Evolutionary conservation across 139 green algal species (phyloP).

Genomic region (Chlamydomonas sp.): DNA sequence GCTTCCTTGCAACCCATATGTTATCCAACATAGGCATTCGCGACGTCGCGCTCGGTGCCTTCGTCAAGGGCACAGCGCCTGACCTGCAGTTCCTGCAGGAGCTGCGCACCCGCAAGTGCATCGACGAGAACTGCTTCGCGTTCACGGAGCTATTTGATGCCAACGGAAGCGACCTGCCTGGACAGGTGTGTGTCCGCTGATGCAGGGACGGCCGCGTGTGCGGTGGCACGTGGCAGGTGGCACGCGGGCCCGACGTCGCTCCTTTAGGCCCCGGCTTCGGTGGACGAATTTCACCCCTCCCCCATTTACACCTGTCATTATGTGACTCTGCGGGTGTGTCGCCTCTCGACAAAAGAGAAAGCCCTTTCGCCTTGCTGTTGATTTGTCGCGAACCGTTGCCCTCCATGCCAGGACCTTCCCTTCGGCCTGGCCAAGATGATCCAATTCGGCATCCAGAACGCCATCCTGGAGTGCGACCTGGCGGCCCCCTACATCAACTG

Average conservation of each 20-base stretch:
- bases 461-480: conserved; percentile 21
- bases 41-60: conserved; percentile 9
- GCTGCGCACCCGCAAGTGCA: conserved; percentile 5
- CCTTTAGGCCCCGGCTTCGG: too few relatives aligned
- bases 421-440: conserved; percentile 33
- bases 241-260: too few relatives aligned
- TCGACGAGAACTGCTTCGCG: conserved; percentile 30
- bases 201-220: too few relatives aligned
- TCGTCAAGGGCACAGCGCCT: not conserved
- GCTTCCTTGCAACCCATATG: not conserved
- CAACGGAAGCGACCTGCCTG: conserved; percentile 27
- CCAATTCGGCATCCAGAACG: conserved; percentile 33
- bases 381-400: not conserved
- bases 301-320: too few relatives aligned
- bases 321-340: too few relatives aligned
- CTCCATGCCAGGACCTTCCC: conserved; percentile 10
- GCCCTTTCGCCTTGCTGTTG: not conserved
- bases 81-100: conserved; percentile 28
- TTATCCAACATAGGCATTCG: not conserved
- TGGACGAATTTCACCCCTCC: too few relatives aligned
- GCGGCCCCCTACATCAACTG: conserved; percentile 36
- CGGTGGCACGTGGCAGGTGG: too few relatives aligned
- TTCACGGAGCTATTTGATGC: conserved; percentile 24
- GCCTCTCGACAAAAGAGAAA: too few relatives aligned
- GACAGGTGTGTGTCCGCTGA: not conserved